Conservation (phyloP, 163 green algal genomes). For the Prototheca cutis region DNA sequence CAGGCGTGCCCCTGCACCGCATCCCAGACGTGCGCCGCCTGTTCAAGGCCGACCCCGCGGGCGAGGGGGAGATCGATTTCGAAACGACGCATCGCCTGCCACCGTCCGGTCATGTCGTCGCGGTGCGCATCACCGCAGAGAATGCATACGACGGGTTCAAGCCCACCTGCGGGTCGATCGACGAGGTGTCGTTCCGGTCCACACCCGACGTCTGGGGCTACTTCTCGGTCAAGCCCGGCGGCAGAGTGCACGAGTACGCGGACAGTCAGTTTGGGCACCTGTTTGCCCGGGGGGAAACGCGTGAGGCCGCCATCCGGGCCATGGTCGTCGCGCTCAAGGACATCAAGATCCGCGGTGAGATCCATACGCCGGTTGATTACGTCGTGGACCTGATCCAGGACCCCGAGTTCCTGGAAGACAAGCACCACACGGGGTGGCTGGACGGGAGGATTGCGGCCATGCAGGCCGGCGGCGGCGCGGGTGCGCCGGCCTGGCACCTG, state of each 20-base stretch:
- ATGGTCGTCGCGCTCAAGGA: conserved; percentile 95
- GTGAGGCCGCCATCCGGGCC: conserved; percentile 68
- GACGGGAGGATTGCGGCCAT: conserved; percentile 81
- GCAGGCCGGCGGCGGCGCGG: conserved; percentile 37
- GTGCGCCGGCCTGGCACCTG: conserved; percentile 81
- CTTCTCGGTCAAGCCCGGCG: conserved; percentile 88
- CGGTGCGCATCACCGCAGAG: conserved; percentile 80
- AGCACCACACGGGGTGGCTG: conserved; percentile 94
- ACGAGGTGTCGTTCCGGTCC: conserved; percentile 79
- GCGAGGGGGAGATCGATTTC: conserved; percentile 63
- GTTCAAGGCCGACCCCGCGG: conserved; percentile 42
- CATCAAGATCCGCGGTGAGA: conserved; percentile 75
- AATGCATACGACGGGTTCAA: conserved; percentile 95
- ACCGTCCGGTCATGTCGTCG: conserved; percentile 76
- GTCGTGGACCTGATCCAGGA: conserved; percentile 79
- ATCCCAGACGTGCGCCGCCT: conserved; percentile 79
- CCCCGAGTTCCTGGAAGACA: conserved; percentile 62
- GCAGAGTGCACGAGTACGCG: conserved; percentile 93
- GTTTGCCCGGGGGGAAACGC: conserved; percentile 81
- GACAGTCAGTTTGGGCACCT: conserved; percentile 96
- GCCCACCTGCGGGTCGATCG: conserved; percentile 84
- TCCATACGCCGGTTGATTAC: conserved; percentile 93
- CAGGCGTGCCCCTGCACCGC: conserved; percentile 80
- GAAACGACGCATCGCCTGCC: conserved; percentile 42
- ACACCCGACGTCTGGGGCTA: conserved; percentile 96